Evolutionary conservation across 1,139 yeast genomes (phyloP), one percentile per base, ranked within the genome.

Genomic region (Sugiyamaella paludigena): DNA sequence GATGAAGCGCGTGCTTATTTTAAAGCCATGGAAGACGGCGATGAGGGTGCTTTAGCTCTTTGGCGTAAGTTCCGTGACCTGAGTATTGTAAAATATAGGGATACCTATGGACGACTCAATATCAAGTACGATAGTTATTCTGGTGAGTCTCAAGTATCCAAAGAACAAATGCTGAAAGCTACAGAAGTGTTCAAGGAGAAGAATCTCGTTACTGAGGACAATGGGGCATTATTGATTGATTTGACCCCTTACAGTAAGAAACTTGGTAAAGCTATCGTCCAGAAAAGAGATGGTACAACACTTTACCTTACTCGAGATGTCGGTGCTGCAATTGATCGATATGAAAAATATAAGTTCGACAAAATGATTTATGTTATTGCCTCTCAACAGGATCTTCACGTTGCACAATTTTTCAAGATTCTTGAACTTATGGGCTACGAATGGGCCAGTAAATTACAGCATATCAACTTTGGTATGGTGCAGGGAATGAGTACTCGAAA

Each of bases 401-500:
- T 81, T 56, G 92, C 94, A 47, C 99, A 92, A 73, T 87, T 94
- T 69, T 92, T 92, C 71, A 96, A 92, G 73, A 88, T 91, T 60
- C 77, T 92, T 65, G 94, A 92, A 63, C 89, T 87, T 70, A 81
- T 92, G 86, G 98, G 89, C 37, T 83, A 78, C 66, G 85, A 81
- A 54, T 94, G 97, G 96, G 91, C 96, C 41, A 74, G 79, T 58
- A 77, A 77, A 51, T 75, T 92, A 63, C 78, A 77, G 60, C 98
- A 89, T 69, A 80, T 94, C 62, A 92, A 87, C 73, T 94, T 89
- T 63, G 99, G 99, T 71, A 85, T 94, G 95, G 98, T 94, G 48
- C 87, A 82, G 66, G 98, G 99, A 62, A 94, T 94, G 99, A 86
- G 96, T 32, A 92, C 98, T 54, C 84, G 99, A 77, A 87, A 84